phyloP scores from a whole-genome alignment of 768 basidiomycete genomes.

The Tulasnella sp. region DNA sequence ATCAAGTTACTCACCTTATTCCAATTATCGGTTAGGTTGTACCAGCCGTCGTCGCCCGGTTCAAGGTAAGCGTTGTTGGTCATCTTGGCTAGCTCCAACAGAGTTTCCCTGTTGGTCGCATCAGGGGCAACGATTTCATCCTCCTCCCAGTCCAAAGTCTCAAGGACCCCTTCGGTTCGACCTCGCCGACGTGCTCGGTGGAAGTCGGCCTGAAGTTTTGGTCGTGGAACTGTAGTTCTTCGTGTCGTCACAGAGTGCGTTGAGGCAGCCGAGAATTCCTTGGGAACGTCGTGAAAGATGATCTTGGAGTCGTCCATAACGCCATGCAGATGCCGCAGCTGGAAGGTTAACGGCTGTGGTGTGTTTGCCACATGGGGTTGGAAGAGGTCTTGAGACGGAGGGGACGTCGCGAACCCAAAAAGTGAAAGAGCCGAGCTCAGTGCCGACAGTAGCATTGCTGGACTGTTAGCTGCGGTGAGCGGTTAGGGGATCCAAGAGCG shows the following conservation, averaged over 20 bases:
- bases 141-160: constrained; percentile 54
- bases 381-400: constrained; percentile 6
- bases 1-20: constrained; percentile 8
- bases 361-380: constrained; percentile 13
- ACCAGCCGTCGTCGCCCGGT: constrained; percentile 20
- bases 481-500: constrained; percentile 15
- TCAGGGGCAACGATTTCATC: constrained; percentile 67
- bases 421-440: constrained; percentile 13
- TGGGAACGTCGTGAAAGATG: constrained; percentile 27
- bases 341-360: constrained; percentile 25
- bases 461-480: not conserved
- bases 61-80: constrained; percentile 71
- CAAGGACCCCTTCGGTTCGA: not conserved
- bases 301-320: constrained; percentile 19
- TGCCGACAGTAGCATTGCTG: constrained; percentile 1
- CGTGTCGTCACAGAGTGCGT: constrained; percentile 20
- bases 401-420: not conserved
- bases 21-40: constrained; percentile 27
- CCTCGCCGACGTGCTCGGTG: constrained; percentile 23
- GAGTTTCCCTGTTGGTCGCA: constrained; percentile 62
- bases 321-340: constrained; percentile 24
- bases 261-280: not conserved
- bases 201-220: constrained; percentile 14
- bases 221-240: constrained; percentile 12
- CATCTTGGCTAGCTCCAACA: constrained; percentile 85